phyloP scores from a whole-genome alignment of 2,329 filamentous ascomycete species.

The Cladobotryum mycophilum region DNA sequence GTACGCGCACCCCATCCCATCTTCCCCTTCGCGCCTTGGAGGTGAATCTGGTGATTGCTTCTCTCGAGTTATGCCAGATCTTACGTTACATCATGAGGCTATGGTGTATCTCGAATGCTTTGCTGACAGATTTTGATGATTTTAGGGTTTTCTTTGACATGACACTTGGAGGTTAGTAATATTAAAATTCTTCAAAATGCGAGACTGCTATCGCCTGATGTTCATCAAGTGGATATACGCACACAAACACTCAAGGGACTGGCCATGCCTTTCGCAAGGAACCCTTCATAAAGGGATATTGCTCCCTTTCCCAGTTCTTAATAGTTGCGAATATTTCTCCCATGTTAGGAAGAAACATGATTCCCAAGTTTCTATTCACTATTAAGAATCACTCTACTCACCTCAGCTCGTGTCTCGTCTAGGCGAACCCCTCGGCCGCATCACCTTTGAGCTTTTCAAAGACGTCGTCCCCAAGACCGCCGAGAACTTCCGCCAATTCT shows the following conservation, averaged over 20 bases:
- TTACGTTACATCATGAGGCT: too few species aligned
- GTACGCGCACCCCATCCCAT: slow-evolving; percentile 28
- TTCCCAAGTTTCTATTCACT: too few species aligned
- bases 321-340: too few species aligned
- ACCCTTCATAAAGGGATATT: too few species aligned
- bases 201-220: neutral
- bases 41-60: neutral
- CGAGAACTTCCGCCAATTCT: slow-evolving; percentile 96
- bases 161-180: slow-evolving; percentile 63
- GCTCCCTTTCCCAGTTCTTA: too few species aligned
- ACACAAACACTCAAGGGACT: neutral
- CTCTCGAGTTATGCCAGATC: neutral
- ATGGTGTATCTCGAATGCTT: too few species aligned
- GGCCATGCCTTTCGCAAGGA: neutral
- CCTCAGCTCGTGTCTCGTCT: slow-evolving; percentile 1
- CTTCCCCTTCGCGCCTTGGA: neutral
- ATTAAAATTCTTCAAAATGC: neutral
- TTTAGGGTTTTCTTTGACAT: slow-evolving; percentile 67
- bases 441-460: slow-evolving; percentile 87
- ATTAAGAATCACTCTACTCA: neutral
- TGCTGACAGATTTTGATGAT: neutral
- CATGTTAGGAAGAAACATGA: too few species aligned
- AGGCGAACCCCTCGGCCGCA: slow-evolving; percentile 81
- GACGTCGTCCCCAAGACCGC: slow-evolving; percentile 80
- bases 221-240: neutral